Evolutionary conservation across 345 rosid genomes (phyloP), one percentile per base, ranked within the genome.

Genomic region (Populus davidiana): DNA sequence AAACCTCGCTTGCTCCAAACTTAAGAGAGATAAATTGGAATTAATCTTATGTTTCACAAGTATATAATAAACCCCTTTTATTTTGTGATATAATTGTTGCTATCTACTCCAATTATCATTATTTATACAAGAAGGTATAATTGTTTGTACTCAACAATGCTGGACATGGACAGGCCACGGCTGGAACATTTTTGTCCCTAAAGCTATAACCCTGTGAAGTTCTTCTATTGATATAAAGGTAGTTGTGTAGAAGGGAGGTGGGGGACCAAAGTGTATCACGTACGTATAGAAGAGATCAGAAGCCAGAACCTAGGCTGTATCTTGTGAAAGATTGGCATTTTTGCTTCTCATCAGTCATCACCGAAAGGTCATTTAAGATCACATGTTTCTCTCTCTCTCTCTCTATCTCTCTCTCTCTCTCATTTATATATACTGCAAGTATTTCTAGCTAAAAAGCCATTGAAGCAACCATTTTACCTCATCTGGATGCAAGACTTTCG

Each of bases 321-420:
- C 83, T 36, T 76, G 81, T 81, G 83, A 80, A 68, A 76, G 71
- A 14, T 54, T 59, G 44, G 72, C 11, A 56, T 20, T 52, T 17
- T 31, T 61, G 49, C 69, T 35, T 81, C 73, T 27, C 44, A 25
- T 29, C 86, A 79, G 85, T 21, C 44, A 21, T 64, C 87, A 81
- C 87, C 86, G 83, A 86, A 84, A 87, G 88, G 62, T 77, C 78
- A 80, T 82, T 52, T 39, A 79, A 41, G 65, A 38, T 87, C 87
- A 85, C 87, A 83, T 82, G 86, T 83, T 80, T 80, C 77, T 76
- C 78, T 77, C 85, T 78, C 62, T 8, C 38, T 3, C 27, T 80
- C 77, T 76, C 78, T 77, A 83, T 78, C 62, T 8, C 38, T 3
- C 27, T 11, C 35, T 72, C 81, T 75, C 66, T 7, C 63, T 12